phyloP scores from a whole-genome alignment of 495 filamentous ascomycete genomes.

The Chaetomium cochliodes region DNA sequence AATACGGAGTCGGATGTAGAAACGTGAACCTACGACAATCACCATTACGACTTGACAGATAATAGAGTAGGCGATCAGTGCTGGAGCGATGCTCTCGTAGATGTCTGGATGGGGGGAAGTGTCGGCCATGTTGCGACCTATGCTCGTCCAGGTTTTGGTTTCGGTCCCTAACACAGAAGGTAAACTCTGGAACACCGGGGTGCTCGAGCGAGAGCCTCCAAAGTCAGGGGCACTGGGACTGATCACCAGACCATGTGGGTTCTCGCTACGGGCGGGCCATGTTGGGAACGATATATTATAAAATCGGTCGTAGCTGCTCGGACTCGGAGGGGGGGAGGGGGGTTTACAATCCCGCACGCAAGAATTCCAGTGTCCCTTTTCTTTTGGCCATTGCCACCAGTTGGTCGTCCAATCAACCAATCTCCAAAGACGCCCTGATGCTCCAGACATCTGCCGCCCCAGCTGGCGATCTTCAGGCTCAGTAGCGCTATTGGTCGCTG shows the following conservation, averaged over 20 bases:
- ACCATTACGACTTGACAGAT: not conserved
- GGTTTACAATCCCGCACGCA: not conserved
- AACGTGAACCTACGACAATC: not conserved
- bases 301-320: not conserved
- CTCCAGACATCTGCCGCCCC: not conserved
- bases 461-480: not conserved
- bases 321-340: not conserved
- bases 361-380: not conserved
- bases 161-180: not conserved
- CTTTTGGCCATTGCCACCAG: not conserved
- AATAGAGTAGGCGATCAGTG: not conserved
- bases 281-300: not conserved
- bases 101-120: not conserved
- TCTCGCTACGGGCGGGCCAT: not conserved
- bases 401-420: not conserved
- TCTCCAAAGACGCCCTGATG: not conserved
- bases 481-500: not conserved
- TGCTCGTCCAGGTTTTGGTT: not conserved
- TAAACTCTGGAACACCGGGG: not conserved
- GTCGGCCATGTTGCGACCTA: not conserved
- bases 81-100: not conserved
- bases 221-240: not conserved
- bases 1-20: slow-evolving; percentile 7
- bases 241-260: slow-evolving; percentile 4
- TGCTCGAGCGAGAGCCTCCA: not conserved